Evolutionary conservation across 352 stramenopile genomes (phyloP).

Genomic region (Phytophthora litchii): DNA sequence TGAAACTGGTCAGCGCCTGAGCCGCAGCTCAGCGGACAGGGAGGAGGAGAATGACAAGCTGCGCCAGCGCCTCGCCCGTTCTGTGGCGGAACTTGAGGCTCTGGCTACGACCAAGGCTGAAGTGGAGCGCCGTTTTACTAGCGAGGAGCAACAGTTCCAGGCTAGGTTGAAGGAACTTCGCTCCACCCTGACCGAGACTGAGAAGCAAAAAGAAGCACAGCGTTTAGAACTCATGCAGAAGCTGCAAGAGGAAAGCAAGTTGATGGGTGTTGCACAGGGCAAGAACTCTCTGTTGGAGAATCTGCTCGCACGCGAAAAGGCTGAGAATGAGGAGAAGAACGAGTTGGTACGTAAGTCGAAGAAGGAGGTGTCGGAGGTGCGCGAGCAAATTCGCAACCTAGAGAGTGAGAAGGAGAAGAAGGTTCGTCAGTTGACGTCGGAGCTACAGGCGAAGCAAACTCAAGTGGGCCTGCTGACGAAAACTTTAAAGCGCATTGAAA

Average conservation of each 20-base stretch:
- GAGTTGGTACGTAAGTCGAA: slow-evolving; percentile 56
- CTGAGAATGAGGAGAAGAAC: slow-evolving; percentile 60
- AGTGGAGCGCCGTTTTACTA: slow-evolving; percentile 51
- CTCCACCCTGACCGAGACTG: slow-evolving; percentile 43
- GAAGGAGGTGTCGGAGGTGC: slow-evolving; percentile 62
- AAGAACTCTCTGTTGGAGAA: slow-evolving; percentile 63
- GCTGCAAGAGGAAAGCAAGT: slow-evolving; percentile 64
- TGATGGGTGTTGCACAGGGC: slow-evolving; percentile 69
- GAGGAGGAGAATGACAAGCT: slow-evolving; percentile 48
- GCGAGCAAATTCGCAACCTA: slow-evolving; percentile 58
- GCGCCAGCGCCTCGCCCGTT: slow-evolving; percentile 54
- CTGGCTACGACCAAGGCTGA: slow-evolving; percentile 48
- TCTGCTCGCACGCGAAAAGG: slow-evolving; percentile 66
- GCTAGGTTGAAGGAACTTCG: slow-evolving; percentile 53
- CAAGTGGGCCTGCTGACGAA: slow-evolving; percentile 63
- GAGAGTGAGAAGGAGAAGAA: slow-evolving; percentile 69
- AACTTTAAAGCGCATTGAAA: slow-evolving; percentile 63
- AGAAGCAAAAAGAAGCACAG: slow-evolving; percentile 57
- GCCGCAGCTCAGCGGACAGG: slow-evolving; percentile 24
- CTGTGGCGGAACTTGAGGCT: slow-evolving; percentile 54
- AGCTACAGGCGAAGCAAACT: slow-evolving; percentile 65
- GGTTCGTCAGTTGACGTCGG: slow-evolving; percentile 53
- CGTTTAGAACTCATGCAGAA: slow-evolving; percentile 58
- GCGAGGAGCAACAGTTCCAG: slow-evolving; percentile 60
- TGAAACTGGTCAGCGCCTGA: slow-evolving; percentile 40